Base-by-base conservation (phyloP, 192 early-diverging fungal genomes). In the Coemansia sp. region DNA sequence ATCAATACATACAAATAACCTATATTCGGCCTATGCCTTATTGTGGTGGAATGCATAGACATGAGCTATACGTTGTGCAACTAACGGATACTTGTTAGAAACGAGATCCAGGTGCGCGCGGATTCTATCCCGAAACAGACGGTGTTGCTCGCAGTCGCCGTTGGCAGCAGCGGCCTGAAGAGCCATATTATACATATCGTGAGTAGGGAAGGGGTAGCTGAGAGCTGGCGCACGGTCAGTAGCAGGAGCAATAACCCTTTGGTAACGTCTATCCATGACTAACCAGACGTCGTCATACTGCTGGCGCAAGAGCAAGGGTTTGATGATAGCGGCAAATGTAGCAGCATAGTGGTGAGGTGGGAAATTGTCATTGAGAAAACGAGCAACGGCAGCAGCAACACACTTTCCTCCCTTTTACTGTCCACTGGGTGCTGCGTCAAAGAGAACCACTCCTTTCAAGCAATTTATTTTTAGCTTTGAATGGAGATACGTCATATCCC, bases 121-220 rank as follows among this genome's bases (percentile, higher is more conserved):
- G 38, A 82, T 64, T 22, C 64, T 72, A 50, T 64, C 75, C 1
- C 76, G 62, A 29, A 82, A 11, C 1, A 55, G 71, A 10, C 71
- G 64, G 17, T 74, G 74, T 66, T 77, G 61, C 24, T 15, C 58
- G 11, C 32, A 59, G 34, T 73, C 71, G 13, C 71, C 65, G 27
- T 65, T 55, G 10, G 48, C 65, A 1, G 39, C 29, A 12, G 74
- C 71, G 0, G 56, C 32, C 65, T 65, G 61, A 13, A 44, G 62
- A 1, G 9, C 24, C 24, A 24, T 24, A 24, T 24, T 24, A 24
- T 24, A 24, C 24, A 24, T 24, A 24, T 24, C 24, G 24, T 68
- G 69, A 10, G 64, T 61, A n/a, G 79, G 79, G 62, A 65, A 82
- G 19, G 63, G 69, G n/a, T 60, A 12, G 10, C 15, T 40, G 15